phyloP scores from a whole-genome alignment of 371 early-diverging fungal species.

The Syncephalastrum racemosum region DNA sequence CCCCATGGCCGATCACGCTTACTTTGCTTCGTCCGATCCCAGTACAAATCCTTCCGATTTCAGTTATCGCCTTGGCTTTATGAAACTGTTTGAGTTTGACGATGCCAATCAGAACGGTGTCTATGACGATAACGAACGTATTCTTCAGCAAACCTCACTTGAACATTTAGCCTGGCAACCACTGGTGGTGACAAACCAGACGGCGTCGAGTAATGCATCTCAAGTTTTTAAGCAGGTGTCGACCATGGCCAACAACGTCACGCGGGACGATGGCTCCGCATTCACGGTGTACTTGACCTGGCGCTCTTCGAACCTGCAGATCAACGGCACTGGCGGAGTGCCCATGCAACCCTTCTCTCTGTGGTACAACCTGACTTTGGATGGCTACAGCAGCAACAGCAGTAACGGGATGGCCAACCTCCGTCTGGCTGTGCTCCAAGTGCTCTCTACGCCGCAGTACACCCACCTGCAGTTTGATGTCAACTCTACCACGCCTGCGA shows the following conservation, averaged over 20 bases:
- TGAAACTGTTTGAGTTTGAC: conserved; percentile 41
- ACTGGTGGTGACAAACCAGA: conserved; percentile 33
- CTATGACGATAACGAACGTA: conserved; percentile 34
- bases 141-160: conserved; percentile 27
- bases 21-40: conserved; percentile 39
- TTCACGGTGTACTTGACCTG: conserved; percentile 31
- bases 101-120: conserved; percentile 47
- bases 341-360: conserved; percentile 41
- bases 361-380: conserved; percentile 34
- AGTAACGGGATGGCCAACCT: background rate
- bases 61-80: conserved; percentile 32
- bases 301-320: conserved; percentile 38
- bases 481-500: conserved; percentile 41
- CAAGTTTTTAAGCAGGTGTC: conserved; percentile 31
- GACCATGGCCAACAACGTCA: conserved; percentile 24
- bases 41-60: conserved; percentile 40
- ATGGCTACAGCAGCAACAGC: conserved; percentile 18
- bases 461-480: conserved; percentile 27
- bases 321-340: conserved; percentile 43
- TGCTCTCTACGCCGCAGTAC: conserved; percentile 14
- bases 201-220: conserved; percentile 26
- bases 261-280: conserved; percentile 19
- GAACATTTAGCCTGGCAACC: conserved; percentile 32
- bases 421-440: conserved; percentile 30
- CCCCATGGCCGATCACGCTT: conserved; percentile 39